Percentiles rank a stretch among this genome's conserved stretches.
Evolutionary conservation across 768 basidiomycete species (phyloP).

Genomic region (Tricholoma bakamatsutake): DNA sequence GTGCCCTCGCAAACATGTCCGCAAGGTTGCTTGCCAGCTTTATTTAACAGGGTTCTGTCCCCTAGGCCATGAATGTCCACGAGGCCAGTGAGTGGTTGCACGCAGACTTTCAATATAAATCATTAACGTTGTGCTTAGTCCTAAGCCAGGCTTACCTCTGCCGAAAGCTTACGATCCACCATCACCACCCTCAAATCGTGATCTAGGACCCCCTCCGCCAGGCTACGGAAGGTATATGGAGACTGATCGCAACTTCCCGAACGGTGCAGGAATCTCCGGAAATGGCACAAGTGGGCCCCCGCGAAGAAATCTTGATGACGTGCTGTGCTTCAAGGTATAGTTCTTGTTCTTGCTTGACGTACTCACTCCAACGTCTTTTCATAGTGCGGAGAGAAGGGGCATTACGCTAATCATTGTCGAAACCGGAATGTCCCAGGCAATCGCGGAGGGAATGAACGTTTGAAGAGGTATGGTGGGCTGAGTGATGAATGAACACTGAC

Average conservation of each 20-base stretch:
- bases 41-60: constrained; percentile 95
- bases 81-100: constrained; percentile 70
- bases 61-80: constrained; percentile 78
- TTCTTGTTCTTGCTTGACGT: not conserved
- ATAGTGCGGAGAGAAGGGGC: constrained; percentile 88
- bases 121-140: constrained; percentile 41
- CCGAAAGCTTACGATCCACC: constrained; percentile 50
- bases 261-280: constrained; percentile 15
- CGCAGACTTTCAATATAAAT: not conserved
- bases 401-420: constrained; percentile 92
- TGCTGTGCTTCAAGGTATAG: constrained; percentile 80
- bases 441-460: constrained; percentile 71
- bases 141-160: constrained; percentile 40
- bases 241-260: constrained; percentile 48
- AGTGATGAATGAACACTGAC: not conserved
- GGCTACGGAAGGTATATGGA: constrained; percentile 84
- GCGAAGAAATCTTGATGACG: constrained; percentile 76
- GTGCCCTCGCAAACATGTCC: constrained; percentile 90
- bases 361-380: constrained; percentile 5
- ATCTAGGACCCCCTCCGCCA: constrained; percentile 87
- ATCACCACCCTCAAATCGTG: constrained; percentile 65
- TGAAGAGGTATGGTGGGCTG: constrained; percentile 33
- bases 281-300: constrained; percentile 29
- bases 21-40: constrained; percentile 83
- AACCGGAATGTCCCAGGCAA: constrained; percentile 90